Conservation (phyloP, 805 yeast species). For the Metschnikowia anglica region DNA sequence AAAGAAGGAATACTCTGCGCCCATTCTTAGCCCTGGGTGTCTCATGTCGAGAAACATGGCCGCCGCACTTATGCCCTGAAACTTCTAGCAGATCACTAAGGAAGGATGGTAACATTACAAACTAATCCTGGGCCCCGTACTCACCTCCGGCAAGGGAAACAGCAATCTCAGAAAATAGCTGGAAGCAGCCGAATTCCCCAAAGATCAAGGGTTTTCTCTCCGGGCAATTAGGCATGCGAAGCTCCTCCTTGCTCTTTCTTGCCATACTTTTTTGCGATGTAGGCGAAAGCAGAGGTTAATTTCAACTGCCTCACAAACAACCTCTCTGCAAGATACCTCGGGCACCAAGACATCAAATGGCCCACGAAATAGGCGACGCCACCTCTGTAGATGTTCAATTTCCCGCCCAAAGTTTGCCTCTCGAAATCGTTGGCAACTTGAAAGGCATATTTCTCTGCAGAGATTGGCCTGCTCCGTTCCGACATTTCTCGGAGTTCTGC, state of each 20-base stretch:
- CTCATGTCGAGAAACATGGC: too few species aligned
- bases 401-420: slow-evolving; percentile 29
- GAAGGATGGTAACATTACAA: too few species aligned
- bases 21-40: too few species aligned
- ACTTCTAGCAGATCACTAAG: too few species aligned
- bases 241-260: background rate
- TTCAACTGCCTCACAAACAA: slow-evolving; percentile 37
- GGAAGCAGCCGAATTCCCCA: too few species aligned
- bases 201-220: background rate
- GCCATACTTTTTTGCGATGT: slow-evolving; percentile 23
- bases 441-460: slow-evolving; percentile 54
- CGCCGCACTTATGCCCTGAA: too few species aligned
- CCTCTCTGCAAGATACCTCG: slow-evolving; percentile 46
- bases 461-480: slow-evolving; percentile 54
- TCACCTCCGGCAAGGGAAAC: too few species aligned
- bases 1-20: too few species aligned
- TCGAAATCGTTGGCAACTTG: slow-evolving; percentile 52
- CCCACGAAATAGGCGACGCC: slow-evolving; percentile 39
- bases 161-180: too few species aligned
- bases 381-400: slow-evolving; percentile 59
- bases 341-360: slow-evolving; percentile 37
- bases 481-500: slow-evolving; percentile 57
- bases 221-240: too few species aligned
- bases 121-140: too few species aligned
- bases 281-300: slow-evolving; percentile 27